Base-by-base conservation (phyloP, 768 basidiomycete genomes). In the Pleurotus djamor region DNA sequence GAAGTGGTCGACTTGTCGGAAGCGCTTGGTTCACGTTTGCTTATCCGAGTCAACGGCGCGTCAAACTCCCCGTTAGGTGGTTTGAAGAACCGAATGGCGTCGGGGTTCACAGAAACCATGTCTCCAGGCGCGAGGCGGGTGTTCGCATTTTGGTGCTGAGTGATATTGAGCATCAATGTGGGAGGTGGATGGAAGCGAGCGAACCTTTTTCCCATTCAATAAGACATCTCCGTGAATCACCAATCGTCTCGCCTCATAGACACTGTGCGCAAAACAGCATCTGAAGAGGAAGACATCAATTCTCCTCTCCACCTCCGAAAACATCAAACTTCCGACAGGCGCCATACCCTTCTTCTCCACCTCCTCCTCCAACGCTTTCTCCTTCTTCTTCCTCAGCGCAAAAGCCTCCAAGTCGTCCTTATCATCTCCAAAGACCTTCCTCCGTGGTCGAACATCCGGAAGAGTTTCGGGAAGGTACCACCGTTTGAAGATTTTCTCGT, bases 281-380 rank as follows among this genome's bases (percentile, higher is more conserved):
- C 96, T 79, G 74, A 98, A 98, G 52, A 98, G 74, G 70, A 98
- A 85, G 48, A 94, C 88, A 67, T 99, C 97, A 70, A 99, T 83
- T 71, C 97, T 72, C 69, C 95, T 82, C 79, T 99, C 97, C n/a
- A 98, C 82, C 72, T 98, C 94, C 0, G 85, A 72, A 71, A 96
- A 92, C 92, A 98, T 96, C 82, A 99, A 83, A 70, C 92, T 94
- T 52, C 92, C 94, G 13, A 98, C 90, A 4, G 97, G 97, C 14
- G 94, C 89, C 65, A 92, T 81, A 1, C 85, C 88, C 64, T 86
- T 83, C 62, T 70, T 69, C 61, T 79, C 75, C 66, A 86, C 83
- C 63, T 84, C 80, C 66, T 77, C 74, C 61, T 80, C 78, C 51
- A 78, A 75, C 58, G 74, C 76, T 60, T 78, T 73, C 65, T 77